These are phyloP conservation scores for Fraxinus excelsior DNA, from an alignment of 257 asterid genomes.

Conservation along the genomic window DNA sequence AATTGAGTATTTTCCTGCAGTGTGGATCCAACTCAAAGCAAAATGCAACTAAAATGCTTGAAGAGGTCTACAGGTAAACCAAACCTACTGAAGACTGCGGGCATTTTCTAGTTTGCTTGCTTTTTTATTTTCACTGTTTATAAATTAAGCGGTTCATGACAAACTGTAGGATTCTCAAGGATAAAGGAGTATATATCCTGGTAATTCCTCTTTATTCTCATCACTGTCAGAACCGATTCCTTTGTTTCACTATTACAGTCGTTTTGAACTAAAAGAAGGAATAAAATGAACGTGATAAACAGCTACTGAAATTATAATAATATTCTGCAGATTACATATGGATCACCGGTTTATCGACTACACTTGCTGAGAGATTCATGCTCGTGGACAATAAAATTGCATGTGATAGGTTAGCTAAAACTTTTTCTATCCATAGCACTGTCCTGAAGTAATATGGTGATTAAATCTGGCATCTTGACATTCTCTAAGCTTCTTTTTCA, in stretches of 20 bases:
- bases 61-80: conserved; percentile 68
- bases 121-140: conserved; percentile 44
- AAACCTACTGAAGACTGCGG: conserved; percentile 22
- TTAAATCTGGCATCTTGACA: neutral
- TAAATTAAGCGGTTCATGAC: conserved; percentile 67
- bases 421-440: conserved; percentile 9
- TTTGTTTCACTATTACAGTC: neutral
- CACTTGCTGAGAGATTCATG: conserved; percentile 48
- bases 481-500: neutral
- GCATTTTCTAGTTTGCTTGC: conserved; percentile 25
- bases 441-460: conserved; percentile 3
- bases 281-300: neutral
- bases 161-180: conserved; percentile 82
- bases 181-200: conserved; percentile 75
- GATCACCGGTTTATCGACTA: conserved; percentile 68
- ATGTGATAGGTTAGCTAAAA: conserved; percentile 57
- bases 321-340: conserved; percentile 67
- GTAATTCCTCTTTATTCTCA: conserved; percentile 37
- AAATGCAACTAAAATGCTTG: conserved; percentile 75
- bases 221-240: conserved; percentile 13
- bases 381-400: conserved; percentile 64
- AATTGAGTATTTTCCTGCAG: conserved; percentile 37
- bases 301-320: conserved; percentile 7
- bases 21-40: conserved; percentile 60
- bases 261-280: conserved; percentile 12